These are phyloP conservation scores for Sanguinoderma infundibulare DNA, from an alignment of 1,284 basidiomycete genomes.

Conservation along the genomic window DNA sequence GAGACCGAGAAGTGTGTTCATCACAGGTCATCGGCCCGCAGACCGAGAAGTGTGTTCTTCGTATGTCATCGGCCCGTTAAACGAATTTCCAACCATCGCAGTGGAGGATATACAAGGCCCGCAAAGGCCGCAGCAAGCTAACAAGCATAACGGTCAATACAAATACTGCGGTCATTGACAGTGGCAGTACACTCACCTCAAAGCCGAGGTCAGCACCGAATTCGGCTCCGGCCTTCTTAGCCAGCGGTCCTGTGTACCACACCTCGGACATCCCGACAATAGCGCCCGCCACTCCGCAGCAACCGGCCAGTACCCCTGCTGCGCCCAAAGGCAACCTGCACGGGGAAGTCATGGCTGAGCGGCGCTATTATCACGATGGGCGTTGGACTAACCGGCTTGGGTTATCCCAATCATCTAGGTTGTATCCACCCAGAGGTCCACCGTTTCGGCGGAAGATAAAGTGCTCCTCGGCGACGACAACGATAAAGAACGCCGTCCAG, in stretches of 20 bases:
- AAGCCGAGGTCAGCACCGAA: conserved; percentile 63
- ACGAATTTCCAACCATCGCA: conserved; percentile 51
- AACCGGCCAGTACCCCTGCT: conserved; percentile 55
- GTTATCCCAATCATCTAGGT: conserved; percentile 58
- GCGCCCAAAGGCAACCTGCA: conserved; percentile 55
- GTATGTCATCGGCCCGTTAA: conserved; percentile 46
- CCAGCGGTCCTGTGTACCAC: conserved; percentile 60
- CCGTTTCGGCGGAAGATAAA: conserved; percentile 54
- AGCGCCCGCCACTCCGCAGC: conserved; percentile 50
- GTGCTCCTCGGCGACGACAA: conserved; percentile 62
- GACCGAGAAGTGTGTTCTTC: too few relatives aligned
- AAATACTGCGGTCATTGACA: not conserved
- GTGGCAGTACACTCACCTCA: conserved; percentile 42
- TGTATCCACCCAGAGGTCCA: conserved; percentile 53
- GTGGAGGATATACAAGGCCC: conserved; percentile 44
- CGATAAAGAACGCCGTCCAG: conserved; percentile 66
- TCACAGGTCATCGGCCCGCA: too few relatives aligned
- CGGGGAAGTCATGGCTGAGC: conserved; percentile 9
- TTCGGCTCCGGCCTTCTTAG: conserved; percentile 42
- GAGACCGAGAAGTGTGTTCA: too few relatives aligned
- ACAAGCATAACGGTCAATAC: not conserved
- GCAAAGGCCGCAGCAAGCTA: conserved; percentile 50
- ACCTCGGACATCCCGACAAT: conserved; percentile 54
- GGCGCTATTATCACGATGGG: not conserved
- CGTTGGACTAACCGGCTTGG: conserved; percentile 41